Evolutionary conservation across 2,329 filamentous ascomycete genomes (phyloP).

Genomic region (Apiospora pterosperma): DNA sequence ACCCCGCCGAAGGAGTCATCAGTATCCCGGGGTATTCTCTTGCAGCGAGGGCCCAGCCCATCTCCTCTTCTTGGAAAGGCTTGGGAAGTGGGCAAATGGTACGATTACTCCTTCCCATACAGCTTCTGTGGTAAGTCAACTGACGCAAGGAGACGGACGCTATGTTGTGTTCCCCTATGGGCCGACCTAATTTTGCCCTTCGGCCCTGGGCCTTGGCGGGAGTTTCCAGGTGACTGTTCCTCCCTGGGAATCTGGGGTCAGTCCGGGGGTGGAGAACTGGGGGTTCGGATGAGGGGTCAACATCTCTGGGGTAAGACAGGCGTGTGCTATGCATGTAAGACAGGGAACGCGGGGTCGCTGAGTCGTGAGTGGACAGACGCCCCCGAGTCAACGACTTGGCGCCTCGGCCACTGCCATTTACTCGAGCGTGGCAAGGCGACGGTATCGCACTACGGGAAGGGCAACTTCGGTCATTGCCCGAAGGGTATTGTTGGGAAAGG

Average conservation of each 20-base stretch:
- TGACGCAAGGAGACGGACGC: background rate
- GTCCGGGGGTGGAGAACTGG: background rate
- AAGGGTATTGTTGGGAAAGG: background rate
- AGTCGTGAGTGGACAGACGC: background rate
- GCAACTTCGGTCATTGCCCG: background rate
- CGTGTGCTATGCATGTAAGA: background rate
- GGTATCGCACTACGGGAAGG: background rate
- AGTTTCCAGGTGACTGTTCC: background rate
- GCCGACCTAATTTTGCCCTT: background rate
- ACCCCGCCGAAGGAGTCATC: background rate
- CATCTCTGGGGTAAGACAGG: background rate
- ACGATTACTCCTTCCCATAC: background rate
- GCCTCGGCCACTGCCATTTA: background rate
- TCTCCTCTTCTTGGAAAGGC: conserved; percentile 1
- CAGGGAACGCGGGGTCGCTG: background rate
- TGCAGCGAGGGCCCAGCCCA: background rate
- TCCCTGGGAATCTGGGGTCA: background rate
- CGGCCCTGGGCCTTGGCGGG: background rate
- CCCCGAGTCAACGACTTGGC: background rate
- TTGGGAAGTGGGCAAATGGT: background rate
- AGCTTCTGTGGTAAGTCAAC: background rate
- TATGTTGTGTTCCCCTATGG: background rate
- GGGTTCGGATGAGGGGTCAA: background rate
- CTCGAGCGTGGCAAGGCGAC: background rate
- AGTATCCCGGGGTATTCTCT: background rate